Evolutionary conservation across 2,329 filamentous ascomycete genomes (phyloP), one percentile per base, ranked within the genome.

Genomic region (Aspergillus sp.): DNA sequence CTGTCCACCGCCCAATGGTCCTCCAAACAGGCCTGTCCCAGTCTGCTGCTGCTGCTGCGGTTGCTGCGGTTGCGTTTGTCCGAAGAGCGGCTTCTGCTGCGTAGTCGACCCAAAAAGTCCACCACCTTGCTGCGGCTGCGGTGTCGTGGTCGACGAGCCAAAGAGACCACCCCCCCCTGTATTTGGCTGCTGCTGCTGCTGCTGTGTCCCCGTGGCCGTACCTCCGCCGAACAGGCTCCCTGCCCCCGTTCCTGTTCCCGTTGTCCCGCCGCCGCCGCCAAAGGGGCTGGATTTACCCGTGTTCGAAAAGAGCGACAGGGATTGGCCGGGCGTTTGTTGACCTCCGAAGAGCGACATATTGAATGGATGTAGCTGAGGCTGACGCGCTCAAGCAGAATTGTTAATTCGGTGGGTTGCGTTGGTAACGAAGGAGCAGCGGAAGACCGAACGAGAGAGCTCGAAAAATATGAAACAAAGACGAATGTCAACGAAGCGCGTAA

Each of bases 341-440:
- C 54, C 65, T 51, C 70, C 73, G 60, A 78, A 78, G 15, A 78
- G 69, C 54, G 76, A 77, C 73, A 75, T 77, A 20, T 51, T 13
- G 27, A 15, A 34, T 19, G 3, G 13, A 13, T 17, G 3, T 30
- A n/a, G 6, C 19, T 27, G 22, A n/a, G 13, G n/a, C 13, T 15
- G 27, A 20, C 12, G n/a, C 53, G 46, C 46, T 13, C 5, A 34
- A 27, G 11, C 8, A 46, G 19, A 24, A 33, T 48, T 48, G 46
- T 9, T 34, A n/a, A 12, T 11, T 34, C 27, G n/a, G 13, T 20
- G n/a, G 24, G 22, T 20, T 44, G 11, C 27, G n/a, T 4, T 17
- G 39, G n/a, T 20, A 44, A 17, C 46, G 46, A 20, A 27, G 19
- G 24, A 33, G 27, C 27, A 33, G 34, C 42, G 41, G 27, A 42